Evolutionary conservation across 2,329 filamentous ascomycete genomes (phyloP), one percentile per base, ranked within the genome.

Genomic region (Trichophyton mentagrophytes): DNA sequence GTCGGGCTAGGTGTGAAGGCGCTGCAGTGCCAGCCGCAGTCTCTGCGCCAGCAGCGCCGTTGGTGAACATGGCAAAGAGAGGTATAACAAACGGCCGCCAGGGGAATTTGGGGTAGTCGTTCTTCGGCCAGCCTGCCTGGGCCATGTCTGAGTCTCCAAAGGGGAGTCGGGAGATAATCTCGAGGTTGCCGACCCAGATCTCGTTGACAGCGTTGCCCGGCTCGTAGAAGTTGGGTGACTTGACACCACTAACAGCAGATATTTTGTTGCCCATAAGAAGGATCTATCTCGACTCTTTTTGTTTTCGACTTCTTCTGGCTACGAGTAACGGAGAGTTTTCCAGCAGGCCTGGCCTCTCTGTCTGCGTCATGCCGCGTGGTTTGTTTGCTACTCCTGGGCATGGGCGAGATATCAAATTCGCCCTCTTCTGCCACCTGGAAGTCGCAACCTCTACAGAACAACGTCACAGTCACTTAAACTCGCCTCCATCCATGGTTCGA

Each of bases 1-100:
- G 51, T 15, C 27, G 25, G 6, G 25, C 36, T 36, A 55, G 30
- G 17, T 9, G 9, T 36, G 22, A 22, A 49, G 25, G n/a, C n/a
- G 15, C 33, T 36, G 51, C 20, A n/a, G 40, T 8, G n/a, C 17
- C n/a, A 2, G 17, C 20, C 9, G 46, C 7, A 1, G 46, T 13
- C 13, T 55, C 30, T 36, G 51, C 51, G 11, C 9, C 49, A 1
- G 27, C 15, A 13, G 27, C 25, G 6, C 40, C 40, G 3, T 55
- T 36, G 30, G 13, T 55, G 27, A 55, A 55, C 51, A 55, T 55
- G 20, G 60, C 65, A 15, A 60, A 59, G n/a, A 72, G 57, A 6
- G 72, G 72, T 15, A 74, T 74, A 46, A 73, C 69, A 40, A 74
- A 74, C 17, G 73, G 70, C 65, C 70, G 71, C 72, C 72, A 74